Percentiles rank a stretch among this genome's conserved stretches.
Evolutionary conservation across 352 stramenopile genomes (phyloP).

Genomic region (Globisporangium radiosum): DNA sequence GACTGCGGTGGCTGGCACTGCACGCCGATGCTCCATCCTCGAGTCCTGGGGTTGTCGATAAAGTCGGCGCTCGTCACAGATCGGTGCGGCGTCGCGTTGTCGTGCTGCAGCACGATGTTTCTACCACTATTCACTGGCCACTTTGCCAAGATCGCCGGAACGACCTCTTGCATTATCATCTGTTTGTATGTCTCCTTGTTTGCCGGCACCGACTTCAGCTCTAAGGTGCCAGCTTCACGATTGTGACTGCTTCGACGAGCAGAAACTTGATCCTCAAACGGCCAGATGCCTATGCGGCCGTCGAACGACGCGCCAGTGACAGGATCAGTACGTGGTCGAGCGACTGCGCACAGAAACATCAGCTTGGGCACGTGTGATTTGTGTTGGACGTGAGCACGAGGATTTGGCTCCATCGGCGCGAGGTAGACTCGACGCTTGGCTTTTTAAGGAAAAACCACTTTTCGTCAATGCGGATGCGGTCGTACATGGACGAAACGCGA

Average conservation of each 20-base stretch:
- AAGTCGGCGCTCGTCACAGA: slow-evolving; percentile 7
- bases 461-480: neutral
- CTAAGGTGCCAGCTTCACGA: slow-evolving; percentile 2
- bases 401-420: slow-evolving; percentile 6
- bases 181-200: slow-evolving; percentile 9
- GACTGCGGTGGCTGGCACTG: slow-evolving; percentile 5
- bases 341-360: no score
- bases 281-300: slow-evolving; percentile 3
- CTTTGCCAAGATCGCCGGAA: slow-evolving; percentile 7
- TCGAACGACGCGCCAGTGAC: slow-evolving; percentile 6
- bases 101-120: slow-evolving; percentile 3
- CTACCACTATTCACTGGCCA: slow-evolving; percentile 3
- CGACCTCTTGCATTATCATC: slow-evolving; percentile 9
- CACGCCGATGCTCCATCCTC: slow-evolving; percentile 2
- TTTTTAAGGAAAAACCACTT: slow-evolving; percentile 4
- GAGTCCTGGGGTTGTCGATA: slow-evolving; percentile 1
- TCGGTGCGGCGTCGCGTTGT: slow-evolving; percentile 7
- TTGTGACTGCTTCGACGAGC: slow-evolving; percentile 7
- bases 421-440: slow-evolving; percentile 7
- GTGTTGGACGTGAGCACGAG: slow-evolving; percentile 2
- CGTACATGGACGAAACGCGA: neutral
- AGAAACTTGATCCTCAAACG: slow-evolving; percentile 5
- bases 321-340: slow-evolving; percentile 5
- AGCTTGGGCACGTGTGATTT: slow-evolving; percentile 6
- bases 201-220: slow-evolving; percentile 5